These are phyloP conservation scores for Fraxinus quadrangulata DNA, from an alignment of 257 asterid genomes.

Conservation along the genomic window DNA sequence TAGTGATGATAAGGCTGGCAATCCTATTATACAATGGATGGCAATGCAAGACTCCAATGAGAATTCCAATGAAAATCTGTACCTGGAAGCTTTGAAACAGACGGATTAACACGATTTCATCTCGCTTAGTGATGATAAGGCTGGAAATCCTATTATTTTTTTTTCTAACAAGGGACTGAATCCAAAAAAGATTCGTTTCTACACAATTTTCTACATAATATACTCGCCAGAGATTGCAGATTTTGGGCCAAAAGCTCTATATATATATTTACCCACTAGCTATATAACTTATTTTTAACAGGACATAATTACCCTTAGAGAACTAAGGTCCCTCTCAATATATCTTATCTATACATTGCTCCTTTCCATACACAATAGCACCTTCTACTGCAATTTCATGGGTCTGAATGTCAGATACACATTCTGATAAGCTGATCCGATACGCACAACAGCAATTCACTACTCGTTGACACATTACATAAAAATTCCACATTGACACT, in stretches of 20 bases:
- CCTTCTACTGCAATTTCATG: neutral
- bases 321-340: too few species aligned
- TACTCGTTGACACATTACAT: neutral
- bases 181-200: neutral
- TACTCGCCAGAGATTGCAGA: neutral
- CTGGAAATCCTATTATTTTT: neutral
- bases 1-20: neutral
- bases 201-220: neutral
- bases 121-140: neutral
- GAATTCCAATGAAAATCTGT: neutral
- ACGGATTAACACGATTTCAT: neutral
- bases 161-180: neutral
- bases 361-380: neutral
- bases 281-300: neutral
- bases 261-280: neutral
- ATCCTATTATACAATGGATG: neutral
- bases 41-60: constrained; percentile 1
- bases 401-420: neutral
- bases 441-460: neutral
- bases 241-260: neutral
- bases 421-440: neutral
- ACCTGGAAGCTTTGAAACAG: neutral
- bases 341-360: too few species aligned
- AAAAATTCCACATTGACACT: neutral
- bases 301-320: too few species aligned